Evolutionary conservation across 768 basidiomycete species (phyloP).

Genomic region (Macrolepiota dolichaula): DNA sequence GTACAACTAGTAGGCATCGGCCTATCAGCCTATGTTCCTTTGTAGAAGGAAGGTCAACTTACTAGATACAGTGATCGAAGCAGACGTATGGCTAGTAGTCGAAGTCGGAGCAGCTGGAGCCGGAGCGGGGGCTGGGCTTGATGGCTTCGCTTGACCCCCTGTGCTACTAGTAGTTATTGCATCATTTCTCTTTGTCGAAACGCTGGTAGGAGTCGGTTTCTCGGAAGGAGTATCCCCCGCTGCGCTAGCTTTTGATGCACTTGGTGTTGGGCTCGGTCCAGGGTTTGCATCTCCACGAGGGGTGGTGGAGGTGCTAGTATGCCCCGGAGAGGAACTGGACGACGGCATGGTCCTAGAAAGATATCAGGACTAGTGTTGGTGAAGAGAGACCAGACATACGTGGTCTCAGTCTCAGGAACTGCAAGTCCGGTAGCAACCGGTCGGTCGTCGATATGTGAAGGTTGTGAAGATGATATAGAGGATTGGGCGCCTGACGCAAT

Average conservation of each 20-base stretch:
- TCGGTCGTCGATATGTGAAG: not conserved
- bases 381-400: not conserved
- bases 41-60: not conserved
- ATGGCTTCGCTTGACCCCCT: not conserved
- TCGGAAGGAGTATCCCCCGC: not conserved
- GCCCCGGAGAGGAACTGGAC: not conserved
- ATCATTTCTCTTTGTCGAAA: not conserved
- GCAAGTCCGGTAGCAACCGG: not conserved
- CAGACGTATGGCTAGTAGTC: not conserved
- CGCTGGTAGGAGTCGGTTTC: not conserved
- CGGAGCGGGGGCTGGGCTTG: not conserved
- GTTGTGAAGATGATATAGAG: constrained; percentile 1
- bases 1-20: constrained; percentile 8
- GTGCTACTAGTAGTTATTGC: not conserved
- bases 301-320: not conserved
- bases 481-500: constrained; percentile 1
- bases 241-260: not conserved
- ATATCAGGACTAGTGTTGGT: not conserved
- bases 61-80: constrained; percentile 1
- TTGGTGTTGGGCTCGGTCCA: not conserved
- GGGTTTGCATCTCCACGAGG: not conserved
- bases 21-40: not conserved
- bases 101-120: not conserved
- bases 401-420: not conserved
- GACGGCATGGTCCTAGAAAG: constrained; percentile 6